Conservation (phyloP, 169 alveolate genomes). For the Plasmodium coatneyi region DNA sequence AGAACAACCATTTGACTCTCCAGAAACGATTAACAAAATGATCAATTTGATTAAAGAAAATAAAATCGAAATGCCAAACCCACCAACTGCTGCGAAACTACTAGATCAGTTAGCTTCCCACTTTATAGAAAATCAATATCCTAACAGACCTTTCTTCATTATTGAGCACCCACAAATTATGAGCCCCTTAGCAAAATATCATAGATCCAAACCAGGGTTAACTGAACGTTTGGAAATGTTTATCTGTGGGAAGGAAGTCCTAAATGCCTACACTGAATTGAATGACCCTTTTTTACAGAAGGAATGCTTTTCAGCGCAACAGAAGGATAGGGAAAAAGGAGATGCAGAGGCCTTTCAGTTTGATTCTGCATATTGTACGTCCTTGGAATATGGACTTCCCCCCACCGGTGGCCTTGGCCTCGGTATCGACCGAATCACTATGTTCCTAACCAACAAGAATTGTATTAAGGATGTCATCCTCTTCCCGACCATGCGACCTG, state of each 20-base stretch:
- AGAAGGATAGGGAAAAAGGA: constrained; percentile 82
- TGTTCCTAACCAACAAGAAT: constrained; percentile 93
- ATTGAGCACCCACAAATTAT: constrained; percentile 99
- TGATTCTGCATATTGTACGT: constrained; percentile 93
- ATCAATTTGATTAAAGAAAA: constrained; percentile 78
- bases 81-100: constrained; percentile 75
- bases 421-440: constrained; percentile 96
- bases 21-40: constrained; percentile 74
- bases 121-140: constrained; percentile 94
- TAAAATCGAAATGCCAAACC: constrained; percentile 84
- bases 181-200: constrained; percentile 99
- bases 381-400: constrained; percentile 95
- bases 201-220: constrained; percentile 91
- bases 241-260: constrained; percentile 96
- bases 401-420: constrained; percentile 98
- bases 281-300: constrained; percentile 98
- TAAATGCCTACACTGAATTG: constrained; percentile 99
- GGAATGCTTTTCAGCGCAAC: constrained; percentile 93
- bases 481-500: constrained; percentile 76
- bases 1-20: constrained; percentile 81
- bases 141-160: constrained; percentile 92
- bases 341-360: constrained; percentile 91
- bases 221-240: constrained; percentile 98
- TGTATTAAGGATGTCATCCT: constrained; percentile 87
- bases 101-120: constrained; percentile 88